phyloP scores from a whole-genome alignment of 768 basidiomycete species.

The Leucogyrophana mollusca region DNA sequence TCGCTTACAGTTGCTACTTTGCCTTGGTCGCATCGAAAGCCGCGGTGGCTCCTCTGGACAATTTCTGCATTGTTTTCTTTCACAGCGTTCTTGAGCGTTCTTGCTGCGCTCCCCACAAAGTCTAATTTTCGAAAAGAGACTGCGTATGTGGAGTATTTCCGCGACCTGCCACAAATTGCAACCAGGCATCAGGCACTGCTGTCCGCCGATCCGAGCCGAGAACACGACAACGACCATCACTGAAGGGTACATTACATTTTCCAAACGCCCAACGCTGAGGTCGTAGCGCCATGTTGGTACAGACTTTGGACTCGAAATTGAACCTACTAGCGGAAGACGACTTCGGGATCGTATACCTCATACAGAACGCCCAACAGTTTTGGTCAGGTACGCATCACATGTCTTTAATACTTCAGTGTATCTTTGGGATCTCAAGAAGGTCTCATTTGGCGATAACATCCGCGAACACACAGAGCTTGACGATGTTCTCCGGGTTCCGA shows the following conservation, averaged over 20 bases:
- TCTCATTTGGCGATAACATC: constrained; percentile 4
- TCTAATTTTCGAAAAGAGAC: too few species aligned
- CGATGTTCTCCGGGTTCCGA: constrained; percentile 69
- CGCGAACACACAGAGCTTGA: constrained; percentile 80
- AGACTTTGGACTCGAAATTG: constrained; percentile 11
- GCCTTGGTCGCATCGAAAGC: too few species aligned
- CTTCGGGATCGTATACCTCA: constrained; percentile 78
- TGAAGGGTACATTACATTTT: background rate
- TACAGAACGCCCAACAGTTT: constrained; percentile 84
- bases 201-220: too few species aligned
- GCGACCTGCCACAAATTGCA: too few species aligned
- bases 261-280: background rate
- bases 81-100: too few species aligned
- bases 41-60: too few species aligned
- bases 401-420: constrained; percentile 5
- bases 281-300: constrained; percentile 11
- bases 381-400: constrained; percentile 69
- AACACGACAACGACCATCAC: too few species aligned
- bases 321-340: constrained; percentile 49
- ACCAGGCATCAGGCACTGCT: too few species aligned
- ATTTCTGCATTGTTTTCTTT: too few species aligned
- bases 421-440: constrained; percentile 7
- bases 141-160: too few species aligned
- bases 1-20: too few species aligned
- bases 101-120: too few species aligned